Evolutionary conservation across 148 eudicot genomes (phyloP), one percentile per base, ranked within the genome.

Genomic region (Rhododendron ovatum): DNA sequence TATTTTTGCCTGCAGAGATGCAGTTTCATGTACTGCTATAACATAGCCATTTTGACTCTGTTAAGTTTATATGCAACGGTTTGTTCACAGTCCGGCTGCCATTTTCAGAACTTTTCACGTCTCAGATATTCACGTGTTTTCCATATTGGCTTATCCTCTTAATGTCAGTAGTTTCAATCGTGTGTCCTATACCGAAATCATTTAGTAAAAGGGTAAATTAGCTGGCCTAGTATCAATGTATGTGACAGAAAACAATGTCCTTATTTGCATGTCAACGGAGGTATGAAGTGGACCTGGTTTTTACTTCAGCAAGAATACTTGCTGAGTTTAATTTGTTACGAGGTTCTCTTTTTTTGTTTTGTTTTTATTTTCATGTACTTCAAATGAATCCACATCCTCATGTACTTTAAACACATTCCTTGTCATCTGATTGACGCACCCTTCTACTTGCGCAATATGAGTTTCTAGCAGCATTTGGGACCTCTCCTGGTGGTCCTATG

Each of bases 121-220:
- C 33, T 45, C 3, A 22, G 7, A 13, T 43, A 43, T 41, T 43
- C 81, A 10, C 11, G 15, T 45, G 13, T 78, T 77, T 10, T 41
- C 0, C 43, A 41, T 7, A 41, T 48, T 6, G 1, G 61, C 39
- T 80, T 78, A 47, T 78, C 61, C 15, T 47, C 39, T 28, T 80
- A 50, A 28, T 48, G 11, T 51, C 55, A 3, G 15, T 84, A 84
- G 87, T 81, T 22, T 83, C 24, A 78, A 78, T 33, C 78, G 87
- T 61, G 67, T 74, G 59, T 82, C 41, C 41, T 28, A 57, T 57
- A 57, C 26, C 17, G 67, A 22, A 45, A 10, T 47, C 53, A 78
- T 78, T 78, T 57, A 22, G 18, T 17, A 45, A 43, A 45, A 78
- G 12, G 28, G 7, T 41, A n/a, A 3, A 76, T 7, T 26, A 41